Conservation (phyloP, 495 filamentous ascomycete species). For the Xylaria castorea region DNA sequence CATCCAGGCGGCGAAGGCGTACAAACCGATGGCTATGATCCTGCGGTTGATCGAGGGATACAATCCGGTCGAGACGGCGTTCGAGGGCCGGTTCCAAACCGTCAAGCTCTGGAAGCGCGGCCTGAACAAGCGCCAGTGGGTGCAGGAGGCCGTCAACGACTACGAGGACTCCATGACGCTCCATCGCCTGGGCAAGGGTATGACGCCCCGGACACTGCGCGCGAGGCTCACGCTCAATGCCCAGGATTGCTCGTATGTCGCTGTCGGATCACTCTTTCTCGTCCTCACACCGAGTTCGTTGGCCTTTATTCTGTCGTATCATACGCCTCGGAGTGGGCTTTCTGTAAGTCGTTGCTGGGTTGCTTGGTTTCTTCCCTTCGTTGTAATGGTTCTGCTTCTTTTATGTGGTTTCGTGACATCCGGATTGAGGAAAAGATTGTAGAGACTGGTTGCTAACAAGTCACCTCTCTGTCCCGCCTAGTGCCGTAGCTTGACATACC, state of each 20-base stretch:
- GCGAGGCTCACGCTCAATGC: conserved; percentile 32
- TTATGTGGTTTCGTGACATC: too few species aligned
- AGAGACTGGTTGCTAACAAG: background rate
- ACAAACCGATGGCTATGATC: conserved; percentile 24
- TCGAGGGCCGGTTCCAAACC: conserved; percentile 37
- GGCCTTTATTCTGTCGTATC: conserved; percentile 49
- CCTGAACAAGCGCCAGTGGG: conserved; percentile 41
- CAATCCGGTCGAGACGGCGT: conserved; percentile 36
- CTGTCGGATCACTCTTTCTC: conserved; percentile 41
- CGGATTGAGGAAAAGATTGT: background rate
- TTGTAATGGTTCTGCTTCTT: background rate
- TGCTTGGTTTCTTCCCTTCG: background rate
- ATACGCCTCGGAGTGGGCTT: conserved; percentile 50
- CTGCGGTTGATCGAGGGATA: conserved; percentile 32
- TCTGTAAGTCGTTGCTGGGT: conserved; percentile 13
- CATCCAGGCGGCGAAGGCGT: conserved; percentile 23
- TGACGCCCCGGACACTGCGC: conserved; percentile 26
- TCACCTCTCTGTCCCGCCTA: background rate
- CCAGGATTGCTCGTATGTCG: conserved; percentile 36
- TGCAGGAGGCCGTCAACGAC: conserved; percentile 39
- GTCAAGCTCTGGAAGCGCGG: conserved; percentile 43
- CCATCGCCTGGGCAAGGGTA: conserved; percentile 1
- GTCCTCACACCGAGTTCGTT: conserved; percentile 45
- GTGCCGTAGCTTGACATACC: conserved; percentile 51
- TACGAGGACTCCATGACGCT: conserved; percentile 26